These are phyloP conservation scores for Fomitopsis pinicola DNA, from an alignment of 1,284 basidiomycete species.

Conservation along the genomic window DNA sequence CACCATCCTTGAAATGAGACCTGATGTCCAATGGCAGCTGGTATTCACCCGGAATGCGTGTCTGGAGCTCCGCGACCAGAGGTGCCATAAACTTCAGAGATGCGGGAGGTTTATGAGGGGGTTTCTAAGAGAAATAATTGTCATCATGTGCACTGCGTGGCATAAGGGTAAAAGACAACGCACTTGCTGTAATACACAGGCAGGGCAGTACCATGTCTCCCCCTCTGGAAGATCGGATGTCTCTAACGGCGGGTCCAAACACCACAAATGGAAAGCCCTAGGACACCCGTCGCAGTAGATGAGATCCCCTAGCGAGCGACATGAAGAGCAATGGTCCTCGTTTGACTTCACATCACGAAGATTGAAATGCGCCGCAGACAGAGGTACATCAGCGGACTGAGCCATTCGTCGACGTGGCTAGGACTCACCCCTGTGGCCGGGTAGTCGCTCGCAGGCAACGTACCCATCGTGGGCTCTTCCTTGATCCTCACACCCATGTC, in stretches of 20 bases:
- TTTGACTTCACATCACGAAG: slow-evolving; percentile 56
- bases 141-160: slow-evolving; percentile 1
- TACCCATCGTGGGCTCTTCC: slow-evolving; percentile 54
- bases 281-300: slow-evolving; percentile 98
- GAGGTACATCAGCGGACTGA: slow-evolving; percentile 1
- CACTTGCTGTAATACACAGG: slow-evolving; percentile 68
- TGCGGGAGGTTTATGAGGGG: slow-evolving; percentile 56
- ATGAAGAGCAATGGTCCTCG: slow-evolving; percentile 93
- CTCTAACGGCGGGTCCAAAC: slow-evolving; percentile 93
- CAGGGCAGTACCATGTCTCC: slow-evolving; percentile 91
- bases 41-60: slow-evolving; percentile 74
- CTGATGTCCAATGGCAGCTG: slow-evolving; percentile 88
- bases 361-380: slow-evolving; percentile 17
- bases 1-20: slow-evolving; percentile 83
- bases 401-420: background rate
- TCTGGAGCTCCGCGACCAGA: slow-evolving; percentile 64
- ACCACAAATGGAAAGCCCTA: slow-evolving; percentile 93
- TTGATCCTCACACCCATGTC: slow-evolving; percentile 56
- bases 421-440: slow-evolving; percentile 24
- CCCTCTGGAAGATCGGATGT: slow-evolving; percentile 80
- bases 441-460: slow-evolving; percentile 22
- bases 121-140: slow-evolving; percentile 42
- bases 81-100: slow-evolving; percentile 55
- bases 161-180: slow-evolving; percentile 19
- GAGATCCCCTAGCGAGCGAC: slow-evolving; percentile 75